A percentile compares a stretch with the other conserved stretches of the same genome.
Conservation (phyloP, 2,329 filamentous ascomycete species). For the Exophiala mesophila region DNA sequence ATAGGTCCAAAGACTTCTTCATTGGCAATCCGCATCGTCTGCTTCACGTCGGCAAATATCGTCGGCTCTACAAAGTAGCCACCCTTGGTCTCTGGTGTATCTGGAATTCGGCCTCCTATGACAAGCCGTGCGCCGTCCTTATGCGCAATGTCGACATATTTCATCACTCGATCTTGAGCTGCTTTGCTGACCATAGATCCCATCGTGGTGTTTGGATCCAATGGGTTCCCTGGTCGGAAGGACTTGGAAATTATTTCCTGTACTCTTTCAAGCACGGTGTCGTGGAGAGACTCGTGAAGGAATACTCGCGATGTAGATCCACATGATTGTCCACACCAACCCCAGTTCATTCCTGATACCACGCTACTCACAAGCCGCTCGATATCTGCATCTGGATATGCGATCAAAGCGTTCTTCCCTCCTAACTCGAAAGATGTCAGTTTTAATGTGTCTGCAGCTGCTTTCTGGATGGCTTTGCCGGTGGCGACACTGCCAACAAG, state of each 20-base stretch:
- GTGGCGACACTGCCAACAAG: constrained; percentile 36
- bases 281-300: constrained; percentile 56
- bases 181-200: constrained; percentile 12
- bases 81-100: constrained; percentile 1
- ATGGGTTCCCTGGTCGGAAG: constrained; percentile 63
- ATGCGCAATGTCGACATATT: constrained; percentile 18
- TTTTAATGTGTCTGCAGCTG: constrained; percentile 43
- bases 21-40: constrained; percentile 15
- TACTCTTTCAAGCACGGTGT: constrained; percentile 62
- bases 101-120: constrained; percentile 4
- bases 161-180: constrained; percentile 11
- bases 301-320: constrained; percentile 60
- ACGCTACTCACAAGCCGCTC: constrained; percentile 65
- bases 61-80: constrained; percentile 21
- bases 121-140: constrained; percentile 11
- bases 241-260: constrained; percentile 54
- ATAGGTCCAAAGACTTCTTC: constrained; percentile 22
- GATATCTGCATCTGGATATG: constrained; percentile 61
- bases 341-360: constrained; percentile 36
- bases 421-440: constrained; percentile 60
- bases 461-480: constrained; percentile 36
- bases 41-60: constrained; percentile 16
- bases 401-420: constrained; percentile 60
- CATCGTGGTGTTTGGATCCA: constrained; percentile 40
- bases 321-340: constrained; percentile 50